Conservation (phyloP, 495 filamentous ascomycete genomes). For the Xylaria nigripes region DNA sequence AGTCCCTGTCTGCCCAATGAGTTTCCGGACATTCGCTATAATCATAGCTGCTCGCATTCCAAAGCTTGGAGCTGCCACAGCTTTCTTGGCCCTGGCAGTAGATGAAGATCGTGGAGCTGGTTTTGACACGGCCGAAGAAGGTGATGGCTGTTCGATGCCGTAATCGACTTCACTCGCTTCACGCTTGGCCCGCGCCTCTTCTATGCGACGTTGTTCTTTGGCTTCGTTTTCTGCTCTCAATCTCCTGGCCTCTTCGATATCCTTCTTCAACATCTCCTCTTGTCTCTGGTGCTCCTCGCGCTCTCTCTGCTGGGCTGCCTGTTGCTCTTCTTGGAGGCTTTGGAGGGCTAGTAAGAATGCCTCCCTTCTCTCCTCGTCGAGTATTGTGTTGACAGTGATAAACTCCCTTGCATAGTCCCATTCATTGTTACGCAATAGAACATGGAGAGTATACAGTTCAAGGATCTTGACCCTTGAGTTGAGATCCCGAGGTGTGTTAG, state of each 20-base stretch:
- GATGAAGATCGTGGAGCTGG: constrained; percentile 16
- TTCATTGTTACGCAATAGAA: constrained; percentile 80
- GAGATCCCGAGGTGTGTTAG: constrained; percentile 70
- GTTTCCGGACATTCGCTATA: constrained; percentile 47
- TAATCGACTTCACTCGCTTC: constrained; percentile 40
- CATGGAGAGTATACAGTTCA: constrained; percentile 88
- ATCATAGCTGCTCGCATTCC: constrained; percentile 43
- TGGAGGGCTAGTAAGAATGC: constrained; percentile 69
- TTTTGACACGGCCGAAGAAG: constrained; percentile 20
- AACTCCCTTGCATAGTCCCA: constrained; percentile 94
- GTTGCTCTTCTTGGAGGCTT: constrained; percentile 63
- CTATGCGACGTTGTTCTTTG: constrained; percentile 36
- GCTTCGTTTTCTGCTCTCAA: constrained; percentile 47
- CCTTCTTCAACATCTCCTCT: constrained; percentile 49
- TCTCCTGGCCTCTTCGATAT: constrained; percentile 51
- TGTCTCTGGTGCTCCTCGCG: constrained; percentile 56
- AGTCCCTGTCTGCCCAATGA: constrained; percentile 53
- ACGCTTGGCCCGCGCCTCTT: constrained; percentile 37
- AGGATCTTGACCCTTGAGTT: constrained; percentile 75
- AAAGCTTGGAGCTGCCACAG: constrained; percentile 31
- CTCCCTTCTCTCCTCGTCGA: constrained; percentile 89
- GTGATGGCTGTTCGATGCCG: constrained; percentile 44
- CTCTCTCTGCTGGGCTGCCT: constrained; percentile 52
- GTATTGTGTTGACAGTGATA: constrained; percentile 69
- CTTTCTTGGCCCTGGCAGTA: constrained; percentile 25